These are phyloP conservation scores for Boletus subparvulus DNA, from an alignment of 768 basidiomycete genomes.

Conservation along the genomic window DNA sequence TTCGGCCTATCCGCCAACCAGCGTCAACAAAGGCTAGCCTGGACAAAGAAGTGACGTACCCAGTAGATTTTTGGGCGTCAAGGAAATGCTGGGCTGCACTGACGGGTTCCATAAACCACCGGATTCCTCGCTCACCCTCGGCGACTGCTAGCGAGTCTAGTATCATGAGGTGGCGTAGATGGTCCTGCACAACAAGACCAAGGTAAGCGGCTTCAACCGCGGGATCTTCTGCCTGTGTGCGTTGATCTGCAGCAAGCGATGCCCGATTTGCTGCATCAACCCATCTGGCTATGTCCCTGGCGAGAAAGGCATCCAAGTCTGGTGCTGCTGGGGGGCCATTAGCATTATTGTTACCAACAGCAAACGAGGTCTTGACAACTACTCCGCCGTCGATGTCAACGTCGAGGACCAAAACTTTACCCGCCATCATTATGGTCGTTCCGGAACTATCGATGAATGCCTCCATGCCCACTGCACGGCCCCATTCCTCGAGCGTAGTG, in stretches of 20 bases:
- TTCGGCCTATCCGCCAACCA: slow-evolving; percentile 36
- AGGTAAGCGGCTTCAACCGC: slow-evolving; percentile 49
- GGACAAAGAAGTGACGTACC: slow-evolving; percentile 13
- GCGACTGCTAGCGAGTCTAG: slow-evolving; percentile 62
- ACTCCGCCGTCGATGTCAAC: slow-evolving; percentile 55
- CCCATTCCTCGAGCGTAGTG: slow-evolving; percentile 57
- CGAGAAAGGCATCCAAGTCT: slow-evolving; percentile 61
- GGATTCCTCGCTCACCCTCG: slow-evolving; percentile 58
- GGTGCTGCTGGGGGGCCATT: slow-evolving; percentile 44
- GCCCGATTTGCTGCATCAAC: slow-evolving; percentile 44
- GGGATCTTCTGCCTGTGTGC: slow-evolving; percentile 47
- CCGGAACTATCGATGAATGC: slow-evolving; percentile 64
- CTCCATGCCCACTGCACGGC: slow-evolving; percentile 67
- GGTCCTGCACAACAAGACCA: slow-evolving; percentile 48
- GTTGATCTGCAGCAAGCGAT: slow-evolving; percentile 14
- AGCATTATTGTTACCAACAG: slow-evolving; percentile 46
- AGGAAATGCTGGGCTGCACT: slow-evolving; percentile 20
- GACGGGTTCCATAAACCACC: slow-evolving; percentile 66
- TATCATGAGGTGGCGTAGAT: slow-evolving; percentile 68
- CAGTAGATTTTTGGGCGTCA: slow-evolving; percentile 15
- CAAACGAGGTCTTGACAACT: slow-evolving; percentile 73
- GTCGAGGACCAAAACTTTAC: slow-evolving; percentile 80
- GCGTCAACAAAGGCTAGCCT: not conserved
- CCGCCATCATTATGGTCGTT: slow-evolving; percentile 62
- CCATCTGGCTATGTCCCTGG: slow-evolving; percentile 54